Percentiles rank a stretch among this genome's conserved stretches.
Conservation (phyloP, 2,329 filamentous ascomycete species). For the Colletotrichum noveboracense region DNA sequence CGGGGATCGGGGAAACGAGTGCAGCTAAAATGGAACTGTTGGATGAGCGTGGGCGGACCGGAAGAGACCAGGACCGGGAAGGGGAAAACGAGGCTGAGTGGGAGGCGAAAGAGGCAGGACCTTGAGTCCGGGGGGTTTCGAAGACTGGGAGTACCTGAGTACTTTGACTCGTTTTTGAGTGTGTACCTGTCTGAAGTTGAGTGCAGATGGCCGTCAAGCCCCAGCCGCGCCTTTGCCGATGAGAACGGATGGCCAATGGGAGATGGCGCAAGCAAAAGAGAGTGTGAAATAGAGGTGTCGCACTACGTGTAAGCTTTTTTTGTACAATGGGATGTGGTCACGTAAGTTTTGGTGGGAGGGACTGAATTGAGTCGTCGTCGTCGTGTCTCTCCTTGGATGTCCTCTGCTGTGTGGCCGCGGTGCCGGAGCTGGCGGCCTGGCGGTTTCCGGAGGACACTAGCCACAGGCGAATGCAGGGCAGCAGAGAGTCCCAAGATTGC, state of each 20-base stretch:
- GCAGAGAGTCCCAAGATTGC: not conserved
- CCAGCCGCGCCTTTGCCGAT: not conserved
- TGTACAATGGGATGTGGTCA: not conserved
- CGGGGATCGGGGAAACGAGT: not conserved
- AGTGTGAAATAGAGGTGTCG: not conserved
- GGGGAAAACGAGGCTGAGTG: constrained; percentile 10
- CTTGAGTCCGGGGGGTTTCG: not conserved
- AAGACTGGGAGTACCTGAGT: not conserved
- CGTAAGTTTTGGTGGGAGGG: not conserved
- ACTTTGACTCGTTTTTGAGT: not conserved
- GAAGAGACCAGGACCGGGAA: not conserved
- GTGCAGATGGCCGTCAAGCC: not conserved
- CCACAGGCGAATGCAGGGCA: not conserved
- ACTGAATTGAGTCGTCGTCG: not conserved
- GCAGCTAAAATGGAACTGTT: not conserved
- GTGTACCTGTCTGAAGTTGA: constrained; percentile 13
- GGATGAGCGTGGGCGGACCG: not conserved
- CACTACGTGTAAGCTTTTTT: not conserved
- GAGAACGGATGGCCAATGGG: not conserved
- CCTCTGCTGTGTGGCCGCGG: not conserved
- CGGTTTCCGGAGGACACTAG: not conserved
- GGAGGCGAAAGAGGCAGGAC: constrained; percentile 4
- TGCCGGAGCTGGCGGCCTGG: not conserved
- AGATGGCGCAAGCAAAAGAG: not conserved
- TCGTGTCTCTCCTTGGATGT: not conserved